Conservation (phyloP, 495 filamentous ascomycete species). For the Trichoderma gamsii region DNA sequence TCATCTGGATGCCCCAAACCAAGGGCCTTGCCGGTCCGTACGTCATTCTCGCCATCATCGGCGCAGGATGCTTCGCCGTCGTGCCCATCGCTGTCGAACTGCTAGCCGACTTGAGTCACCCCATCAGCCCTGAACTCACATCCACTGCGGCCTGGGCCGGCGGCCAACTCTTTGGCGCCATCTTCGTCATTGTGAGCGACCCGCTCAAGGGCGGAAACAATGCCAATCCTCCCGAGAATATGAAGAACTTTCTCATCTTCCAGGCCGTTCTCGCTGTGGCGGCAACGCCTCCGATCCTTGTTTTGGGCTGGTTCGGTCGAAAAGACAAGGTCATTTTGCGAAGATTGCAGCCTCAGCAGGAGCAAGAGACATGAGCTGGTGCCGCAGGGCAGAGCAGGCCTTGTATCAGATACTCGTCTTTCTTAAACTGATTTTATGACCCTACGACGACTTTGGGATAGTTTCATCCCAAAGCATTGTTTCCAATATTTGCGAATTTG, state of each 20-base stretch:
- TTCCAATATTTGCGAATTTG: neutral
- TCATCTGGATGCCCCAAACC: constrained; percentile 76
- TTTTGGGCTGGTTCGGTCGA: constrained; percentile 60
- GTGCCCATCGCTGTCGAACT: constrained; percentile 84
- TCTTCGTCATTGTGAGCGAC: constrained; percentile 79
- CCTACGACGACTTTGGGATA: neutral
- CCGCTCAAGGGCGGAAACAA: constrained; percentile 58
- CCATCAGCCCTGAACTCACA: constrained; percentile 80
- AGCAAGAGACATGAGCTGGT: neutral
- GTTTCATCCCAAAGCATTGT: neutral
- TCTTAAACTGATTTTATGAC: neutral
- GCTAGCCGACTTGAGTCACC: constrained; percentile 78
- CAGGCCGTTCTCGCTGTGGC: constrained; percentile 61
- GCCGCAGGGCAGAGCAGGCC: neutral
- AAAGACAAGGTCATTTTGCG: constrained; percentile 44
- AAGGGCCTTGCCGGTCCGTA: constrained; percentile 60
- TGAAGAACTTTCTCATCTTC: constrained; percentile 71
- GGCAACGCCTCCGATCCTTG: constrained; percentile 59
- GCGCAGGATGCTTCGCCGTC: constrained; percentile 72
- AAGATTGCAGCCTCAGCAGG: constrained; percentile 44
- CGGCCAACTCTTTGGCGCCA: constrained; percentile 69
- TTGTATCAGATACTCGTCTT: no score
- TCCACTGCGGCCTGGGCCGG: constrained; percentile 77
- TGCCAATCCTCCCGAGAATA: constrained; percentile 57
- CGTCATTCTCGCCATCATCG: constrained; percentile 63